A percentile compares a stretch with the other conserved stretches of the same genome.
Evolutionary conservation across 805 yeast species (phyloP).

Genomic region (Tetrapisispora fleetii): DNA sequence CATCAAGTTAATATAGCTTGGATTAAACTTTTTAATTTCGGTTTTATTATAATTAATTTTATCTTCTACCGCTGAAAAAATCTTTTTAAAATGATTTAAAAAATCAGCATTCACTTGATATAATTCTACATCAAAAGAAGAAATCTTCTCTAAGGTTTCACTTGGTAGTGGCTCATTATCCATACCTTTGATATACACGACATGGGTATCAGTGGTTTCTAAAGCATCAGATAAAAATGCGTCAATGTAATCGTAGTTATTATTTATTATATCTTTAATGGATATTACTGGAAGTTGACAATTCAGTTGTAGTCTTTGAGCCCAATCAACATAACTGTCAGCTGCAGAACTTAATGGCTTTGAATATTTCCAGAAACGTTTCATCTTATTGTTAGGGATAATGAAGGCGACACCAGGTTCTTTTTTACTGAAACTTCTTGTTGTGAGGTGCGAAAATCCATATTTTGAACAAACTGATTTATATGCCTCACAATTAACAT

Average conservation of each 20-base stretch:
- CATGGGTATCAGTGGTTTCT: neutral
- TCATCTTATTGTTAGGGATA: constrained; percentile 36
- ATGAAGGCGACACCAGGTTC: constrained; percentile 41
- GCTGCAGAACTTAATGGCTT: constrained; percentile 17
- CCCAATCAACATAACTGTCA: constrained; percentile 34
- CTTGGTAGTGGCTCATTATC: neutral
- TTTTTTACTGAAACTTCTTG: constrained; percentile 9
- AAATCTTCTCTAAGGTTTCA: neutral
- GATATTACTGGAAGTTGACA: constrained; percentile 31
- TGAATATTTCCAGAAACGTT: constrained; percentile 9
- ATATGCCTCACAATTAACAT: constrained; percentile 50
- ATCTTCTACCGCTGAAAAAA: neutral
- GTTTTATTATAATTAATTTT: constrained; percentile 35
- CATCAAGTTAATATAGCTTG: constrained; percentile 40
- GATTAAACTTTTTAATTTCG: constrained; percentile 24
- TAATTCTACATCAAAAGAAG: neutral
- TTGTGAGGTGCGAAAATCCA: constrained; percentile 33
- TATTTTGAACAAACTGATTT: constrained; percentile 42
- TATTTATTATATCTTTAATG: constrained; percentile 9
- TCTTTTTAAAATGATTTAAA: neutral
- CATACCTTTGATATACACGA: neutral
- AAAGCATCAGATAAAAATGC: neutral
- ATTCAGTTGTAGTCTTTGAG: constrained; percentile 39
- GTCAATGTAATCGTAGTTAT: constrained; percentile 2
- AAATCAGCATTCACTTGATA: neutral